Evolutionary conservation across 1,139 yeast species (phyloP).

Genomic region (Pichia sorboxylosa): DNA sequence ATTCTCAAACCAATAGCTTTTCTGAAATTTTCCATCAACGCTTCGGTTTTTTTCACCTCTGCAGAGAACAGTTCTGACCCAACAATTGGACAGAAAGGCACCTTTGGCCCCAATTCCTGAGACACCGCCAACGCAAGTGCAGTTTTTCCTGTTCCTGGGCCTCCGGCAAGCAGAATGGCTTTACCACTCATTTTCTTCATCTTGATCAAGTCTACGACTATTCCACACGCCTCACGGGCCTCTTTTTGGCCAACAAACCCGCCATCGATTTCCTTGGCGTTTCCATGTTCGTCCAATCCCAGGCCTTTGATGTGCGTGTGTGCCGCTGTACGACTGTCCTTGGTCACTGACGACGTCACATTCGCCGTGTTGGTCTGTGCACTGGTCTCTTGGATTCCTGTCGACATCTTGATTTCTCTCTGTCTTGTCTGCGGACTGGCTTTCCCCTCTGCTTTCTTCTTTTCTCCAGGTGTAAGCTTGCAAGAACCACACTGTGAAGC

Average conservation of each 20-base stretch:
- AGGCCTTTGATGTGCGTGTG: constrained; percentile 95
- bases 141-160: constrained; percentile 97
- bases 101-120: constrained; percentile 96
- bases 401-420: background rate
- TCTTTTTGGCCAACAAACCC: constrained; percentile 93
- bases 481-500: too few species aligned
- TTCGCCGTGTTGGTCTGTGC: constrained; percentile 14
- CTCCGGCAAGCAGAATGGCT: constrained; percentile 92
- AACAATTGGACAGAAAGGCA: constrained; percentile 95
- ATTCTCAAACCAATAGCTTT: constrained; percentile 92
- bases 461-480: too few species aligned
- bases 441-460: too few species aligned
- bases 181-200: constrained; percentile 91
- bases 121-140: constrained; percentile 93
- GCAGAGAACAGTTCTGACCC: constrained; percentile 94
- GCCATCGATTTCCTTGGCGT: constrained; percentile 76
- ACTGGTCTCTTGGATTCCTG: background rate
- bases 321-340: constrained; percentile 78
- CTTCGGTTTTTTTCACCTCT: constrained; percentile 94
- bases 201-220: constrained; percentile 86
- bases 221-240: constrained; percentile 97
- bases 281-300: constrained; percentile 85
- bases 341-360: constrained; percentile 10
- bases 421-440: background rate
- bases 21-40: constrained; percentile 94